These are phyloP conservation scores for Trichoderma sp. DNA, from an alignment of 2,329 filamentous ascomycete species.

Conservation along the genomic window DNA sequence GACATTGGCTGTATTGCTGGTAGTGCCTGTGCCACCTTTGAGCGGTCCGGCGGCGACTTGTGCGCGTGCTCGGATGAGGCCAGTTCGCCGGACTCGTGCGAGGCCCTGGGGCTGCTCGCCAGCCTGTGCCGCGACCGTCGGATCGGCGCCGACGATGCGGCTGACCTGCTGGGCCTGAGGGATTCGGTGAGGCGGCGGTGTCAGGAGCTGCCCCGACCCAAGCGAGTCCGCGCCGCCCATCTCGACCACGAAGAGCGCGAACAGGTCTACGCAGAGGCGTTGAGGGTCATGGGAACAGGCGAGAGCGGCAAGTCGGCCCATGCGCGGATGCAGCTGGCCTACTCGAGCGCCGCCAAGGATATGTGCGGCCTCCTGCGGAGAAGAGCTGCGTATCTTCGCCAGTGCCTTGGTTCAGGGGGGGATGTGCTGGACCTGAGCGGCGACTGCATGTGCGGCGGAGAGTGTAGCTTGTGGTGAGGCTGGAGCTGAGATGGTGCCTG, in stretches of 20 bases:
- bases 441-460: slow-evolving; percentile 10
- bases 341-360: slow-evolving; percentile 1
- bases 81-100: not conserved
- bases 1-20: not conserved
- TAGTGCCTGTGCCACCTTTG: slow-evolving; percentile 18
- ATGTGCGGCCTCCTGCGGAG: slow-evolving; percentile 16
- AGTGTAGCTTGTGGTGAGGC: slow-evolving; percentile 1
- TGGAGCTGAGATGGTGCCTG: not conserved
- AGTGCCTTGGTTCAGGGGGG: not conserved
- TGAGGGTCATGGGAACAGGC: slow-evolving; percentile 1
- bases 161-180: not conserved
- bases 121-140: slow-evolving; percentile 2
- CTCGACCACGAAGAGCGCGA: slow-evolving; percentile 15
- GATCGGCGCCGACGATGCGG: not conserved
- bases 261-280: not conserved
- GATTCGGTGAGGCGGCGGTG: slow-evolving; percentile 4
- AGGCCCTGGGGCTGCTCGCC: not conserved
- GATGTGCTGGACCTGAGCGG: slow-evolving; percentile 10
- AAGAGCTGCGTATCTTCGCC: slow-evolving; percentile 2
- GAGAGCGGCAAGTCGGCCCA: not conserved
- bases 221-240: not conserved
- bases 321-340: slow-evolving; percentile 4
- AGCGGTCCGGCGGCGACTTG: slow-evolving; percentile 10
- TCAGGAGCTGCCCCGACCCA: not conserved
- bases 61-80: not conserved